phyloP scores from a whole-genome alignment of 805 yeast species.

The Yarrowia yakushimensis region DNA sequence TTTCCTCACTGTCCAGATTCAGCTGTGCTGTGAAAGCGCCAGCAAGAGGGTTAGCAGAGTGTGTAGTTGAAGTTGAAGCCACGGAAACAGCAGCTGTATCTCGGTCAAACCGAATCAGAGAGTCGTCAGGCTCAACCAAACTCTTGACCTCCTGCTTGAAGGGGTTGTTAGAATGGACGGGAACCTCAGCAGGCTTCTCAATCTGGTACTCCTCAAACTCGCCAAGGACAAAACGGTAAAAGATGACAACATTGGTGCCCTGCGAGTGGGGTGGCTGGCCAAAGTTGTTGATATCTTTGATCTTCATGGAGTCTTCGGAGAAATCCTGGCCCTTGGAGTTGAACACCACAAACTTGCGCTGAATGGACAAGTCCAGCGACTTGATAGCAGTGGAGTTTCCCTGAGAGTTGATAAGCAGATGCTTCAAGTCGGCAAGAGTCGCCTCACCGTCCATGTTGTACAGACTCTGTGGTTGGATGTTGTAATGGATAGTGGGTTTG shows the following conservation, averaged over 20 bases:
- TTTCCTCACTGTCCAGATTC: neutral
- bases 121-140: neutral
- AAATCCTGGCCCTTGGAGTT: slow-evolving; percentile 18
- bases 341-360: slow-evolving; percentile 16
- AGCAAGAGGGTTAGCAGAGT: neutral
- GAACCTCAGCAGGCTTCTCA: neutral
- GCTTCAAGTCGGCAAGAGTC: neutral
- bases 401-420: neutral
- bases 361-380: slow-evolving; percentile 4
- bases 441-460: slow-evolving; percentile 9
- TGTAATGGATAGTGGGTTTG: neutral
- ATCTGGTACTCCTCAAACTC: neutral
- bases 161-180: neutral
- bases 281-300: slow-evolving; percentile 5
- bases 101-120: neutral
- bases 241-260: slow-evolving; percentile 6
- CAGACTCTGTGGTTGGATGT: slow-evolving; percentile 11
- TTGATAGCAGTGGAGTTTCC: slow-evolving; percentile 6
- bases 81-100: neutral
- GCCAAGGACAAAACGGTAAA: neutral
- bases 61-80: neutral
- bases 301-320: slow-evolving; percentile 1
- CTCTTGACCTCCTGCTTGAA: neutral
- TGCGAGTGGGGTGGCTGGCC: slow-evolving; percentile 11
- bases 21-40: slow-evolving; percentile 11